These are phyloP conservation scores for Aspergillus cristatus DNA, from an alignment of 495 filamentous ascomycete species.

Conservation along the genomic window DNA sequence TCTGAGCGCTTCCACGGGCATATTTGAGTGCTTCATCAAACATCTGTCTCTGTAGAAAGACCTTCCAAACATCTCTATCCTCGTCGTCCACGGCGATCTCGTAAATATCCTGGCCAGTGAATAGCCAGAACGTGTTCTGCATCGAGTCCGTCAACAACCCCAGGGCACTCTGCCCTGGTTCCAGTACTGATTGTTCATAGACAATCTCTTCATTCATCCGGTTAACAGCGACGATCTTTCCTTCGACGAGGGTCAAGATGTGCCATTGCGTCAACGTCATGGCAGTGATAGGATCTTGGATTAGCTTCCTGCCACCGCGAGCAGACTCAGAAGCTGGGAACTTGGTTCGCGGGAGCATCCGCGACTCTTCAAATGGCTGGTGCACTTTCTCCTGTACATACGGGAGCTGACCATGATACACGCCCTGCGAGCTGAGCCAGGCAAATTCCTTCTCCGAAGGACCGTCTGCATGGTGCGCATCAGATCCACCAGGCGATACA, in stretches of 20 bases:
- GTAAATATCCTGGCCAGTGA: slow-evolving; percentile 80
- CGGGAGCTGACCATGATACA: slow-evolving; percentile 72
- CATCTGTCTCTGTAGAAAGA: slow-evolving; percentile 73
- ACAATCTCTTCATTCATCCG: slow-evolving; percentile 74
- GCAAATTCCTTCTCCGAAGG: slow-evolving; percentile 67
- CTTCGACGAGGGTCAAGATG: slow-evolving; percentile 74
- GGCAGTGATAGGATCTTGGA: slow-evolving; percentile 63
- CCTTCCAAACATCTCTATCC: slow-evolving; percentile 87
- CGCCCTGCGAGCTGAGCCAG: slow-evolving; percentile 80
- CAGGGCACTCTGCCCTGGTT: slow-evolving; percentile 64
- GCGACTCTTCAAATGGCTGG: slow-evolving; percentile 59
- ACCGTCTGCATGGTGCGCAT: slow-evolving; percentile 34
- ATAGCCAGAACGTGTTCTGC: slow-evolving; percentile 95
- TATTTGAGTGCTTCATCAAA: slow-evolving; percentile 82
- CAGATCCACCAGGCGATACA: slow-evolving; percentile 63
- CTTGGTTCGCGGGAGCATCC: slow-evolving; percentile 61
- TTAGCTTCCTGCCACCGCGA: slow-evolving; percentile 51
- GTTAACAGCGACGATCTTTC: slow-evolving; percentile 72
- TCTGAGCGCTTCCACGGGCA: slow-evolving; percentile 63
- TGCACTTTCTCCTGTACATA: slow-evolving; percentile 35
- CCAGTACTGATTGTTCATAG: slow-evolving; percentile 79
- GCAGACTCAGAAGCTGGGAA: slow-evolving; percentile 58
- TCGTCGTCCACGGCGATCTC: slow-evolving; percentile 88
- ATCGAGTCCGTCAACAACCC: slow-evolving; percentile 79
- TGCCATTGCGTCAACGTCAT: slow-evolving; percentile 90